These are phyloP conservation scores for Pistacia vera DNA, from an alignment of 345 rosid genomes.

Conservation along the genomic window DNA sequence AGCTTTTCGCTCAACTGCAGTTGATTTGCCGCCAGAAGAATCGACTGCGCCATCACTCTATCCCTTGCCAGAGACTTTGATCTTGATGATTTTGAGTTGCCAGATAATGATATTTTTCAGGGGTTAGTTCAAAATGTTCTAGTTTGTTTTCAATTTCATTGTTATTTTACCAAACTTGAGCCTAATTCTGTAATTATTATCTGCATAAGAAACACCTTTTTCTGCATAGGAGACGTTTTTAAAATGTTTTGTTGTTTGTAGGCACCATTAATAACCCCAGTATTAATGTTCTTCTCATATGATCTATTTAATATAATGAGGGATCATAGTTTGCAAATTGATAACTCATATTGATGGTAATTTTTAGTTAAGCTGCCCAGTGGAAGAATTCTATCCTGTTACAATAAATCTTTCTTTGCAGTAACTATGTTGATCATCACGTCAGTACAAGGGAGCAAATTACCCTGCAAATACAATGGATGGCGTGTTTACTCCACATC, in stretches of 20 bases:
- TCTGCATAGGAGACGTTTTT: background rate
- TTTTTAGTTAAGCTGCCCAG: slow-evolving; percentile 5
- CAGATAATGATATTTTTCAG: slow-evolving; percentile 89
- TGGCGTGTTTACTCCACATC: slow-evolving; percentile 87
- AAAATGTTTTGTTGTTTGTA: background rate
- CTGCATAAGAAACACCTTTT: background rate
- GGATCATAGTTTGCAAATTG: background rate
- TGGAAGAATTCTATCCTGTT: background rate
- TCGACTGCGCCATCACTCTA: slow-evolving; percentile 97
- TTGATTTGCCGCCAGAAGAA: slow-evolving; percentile 98
- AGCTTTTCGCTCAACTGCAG: slow-evolving; percentile 73
- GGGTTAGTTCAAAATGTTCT: slow-evolving; percentile 61
- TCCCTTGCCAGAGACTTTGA: slow-evolving; percentile 99
- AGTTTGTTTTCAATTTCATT: background rate
- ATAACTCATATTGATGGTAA: background rate
- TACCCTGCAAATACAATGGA: slow-evolving; percentile 98
- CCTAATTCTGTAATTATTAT: background rate
- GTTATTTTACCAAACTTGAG: background rate
- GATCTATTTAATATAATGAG: background rate
- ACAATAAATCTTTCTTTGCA: slow-evolving; percentile 43
- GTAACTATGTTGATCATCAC: slow-evolving; percentile 97
- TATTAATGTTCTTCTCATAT: background rate
- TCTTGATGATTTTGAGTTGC: slow-evolving; percentile 99
- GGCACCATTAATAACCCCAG: slow-evolving; percentile 9
- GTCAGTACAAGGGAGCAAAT: slow-evolving; percentile 96